Evolutionary conservation across 2,329 filamentous ascomycete species (phyloP).

Genomic region (Fusarium sp.): DNA sequence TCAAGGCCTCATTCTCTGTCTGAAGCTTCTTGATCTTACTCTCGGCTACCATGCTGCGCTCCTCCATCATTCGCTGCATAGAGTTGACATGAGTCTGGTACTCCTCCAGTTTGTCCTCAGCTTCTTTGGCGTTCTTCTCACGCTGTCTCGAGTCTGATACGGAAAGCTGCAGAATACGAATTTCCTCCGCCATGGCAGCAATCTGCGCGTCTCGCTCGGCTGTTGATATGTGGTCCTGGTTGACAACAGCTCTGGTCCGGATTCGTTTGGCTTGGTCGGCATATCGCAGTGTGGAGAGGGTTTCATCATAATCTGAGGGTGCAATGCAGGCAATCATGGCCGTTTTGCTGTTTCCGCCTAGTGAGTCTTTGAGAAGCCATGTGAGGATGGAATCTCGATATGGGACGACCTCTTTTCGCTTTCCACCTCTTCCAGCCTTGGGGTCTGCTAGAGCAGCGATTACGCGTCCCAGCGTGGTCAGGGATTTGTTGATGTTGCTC

Average conservation of each 20-base stretch:
- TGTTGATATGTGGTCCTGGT: conserved; percentile 92
- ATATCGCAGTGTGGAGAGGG: conserved; percentile 93
- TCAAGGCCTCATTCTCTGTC: conserved; percentile 89
- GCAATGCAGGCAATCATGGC: conserved; percentile 99
- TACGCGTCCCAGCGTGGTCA: conserved; percentile 93
- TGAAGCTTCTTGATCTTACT: conserved; percentile 92
- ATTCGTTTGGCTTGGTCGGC: conserved; percentile 98
- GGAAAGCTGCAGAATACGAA: conserved; percentile 83
- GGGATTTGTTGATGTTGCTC: conserved; percentile 98
- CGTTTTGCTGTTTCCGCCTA: conserved; percentile 97
- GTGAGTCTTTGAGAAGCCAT: conserved; percentile 93
- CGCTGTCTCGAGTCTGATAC: conserved; percentile 73
- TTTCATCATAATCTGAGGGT: conserved; percentile 96
- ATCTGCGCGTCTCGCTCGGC: conserved; percentile 97
- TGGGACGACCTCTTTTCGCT: conserved; percentile 77
- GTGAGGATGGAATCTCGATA: conserved; percentile 89
- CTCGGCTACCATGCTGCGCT: conserved; percentile 88
- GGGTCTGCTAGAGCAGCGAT: conserved; percentile 88
- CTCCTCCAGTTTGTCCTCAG: conserved; percentile 89
- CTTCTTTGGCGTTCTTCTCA: conserved; percentile 81
- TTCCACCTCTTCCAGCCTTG: conserved; percentile 68
- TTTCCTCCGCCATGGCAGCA: conserved; percentile 93
- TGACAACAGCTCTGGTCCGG: conserved; percentile 92
- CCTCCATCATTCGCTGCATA: conserved; percentile 97
- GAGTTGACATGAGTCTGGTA: conserved; percentile 91